Percentiles rank a stretch among this genome's conserved stretches.
These are phyloP conservation scores for Penicillium canescens DNA, from an alignment of 495 filamentous ascomycete species.

Conservation along the genomic window DNA sequence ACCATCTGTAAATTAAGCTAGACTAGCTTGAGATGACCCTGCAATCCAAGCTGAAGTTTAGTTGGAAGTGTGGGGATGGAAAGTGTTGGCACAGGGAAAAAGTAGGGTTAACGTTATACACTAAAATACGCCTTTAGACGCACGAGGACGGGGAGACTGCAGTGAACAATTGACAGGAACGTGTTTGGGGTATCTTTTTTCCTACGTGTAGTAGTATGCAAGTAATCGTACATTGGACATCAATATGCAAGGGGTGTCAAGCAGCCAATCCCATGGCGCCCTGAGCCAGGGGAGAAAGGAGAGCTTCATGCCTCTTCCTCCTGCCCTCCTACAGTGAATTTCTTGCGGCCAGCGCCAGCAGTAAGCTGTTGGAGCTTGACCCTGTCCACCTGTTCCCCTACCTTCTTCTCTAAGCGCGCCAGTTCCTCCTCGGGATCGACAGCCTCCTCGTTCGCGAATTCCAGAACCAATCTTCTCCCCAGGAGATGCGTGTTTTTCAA, in stretches of 20 bases:
- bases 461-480: slow-evolving; percentile 81
- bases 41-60: slow-evolving; percentile 20
- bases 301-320: slow-evolving; percentile 59
- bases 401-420: slow-evolving; percentile 92
- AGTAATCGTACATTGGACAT: slow-evolving; percentile 32
- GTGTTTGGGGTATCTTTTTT: slow-evolving; percentile 39
- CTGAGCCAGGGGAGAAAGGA: slow-evolving; percentile 39
- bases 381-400: slow-evolving; percentile 81
- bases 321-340: slow-evolving; percentile 77
- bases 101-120: slow-evolving; percentile 20
- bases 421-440: slow-evolving; percentile 95
- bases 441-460: slow-evolving; percentile 83
- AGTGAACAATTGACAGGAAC: slow-evolving; percentile 40
- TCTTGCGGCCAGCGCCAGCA: slow-evolving; percentile 71
- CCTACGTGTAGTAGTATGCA: slow-evolving; percentile 21
- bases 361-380: slow-evolving; percentile 86
- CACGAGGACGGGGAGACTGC: slow-evolving; percentile 31
- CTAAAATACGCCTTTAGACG: slow-evolving; percentile 20
- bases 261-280: slow-evolving; percentile 23
- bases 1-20: slow-evolving; percentile 7
- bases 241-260: slow-evolving; percentile 41
- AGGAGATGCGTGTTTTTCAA: slow-evolving; percentile 92
- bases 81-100: slow-evolving; percentile 15
- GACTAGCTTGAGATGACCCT: slow-evolving; percentile 16
- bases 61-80: slow-evolving; percentile 11